These are phyloP conservation scores for Neocucurbitaria cava DNA, from an alignment of 2,329 filamentous ascomycete genomes.

Conservation along the genomic window DNA sequence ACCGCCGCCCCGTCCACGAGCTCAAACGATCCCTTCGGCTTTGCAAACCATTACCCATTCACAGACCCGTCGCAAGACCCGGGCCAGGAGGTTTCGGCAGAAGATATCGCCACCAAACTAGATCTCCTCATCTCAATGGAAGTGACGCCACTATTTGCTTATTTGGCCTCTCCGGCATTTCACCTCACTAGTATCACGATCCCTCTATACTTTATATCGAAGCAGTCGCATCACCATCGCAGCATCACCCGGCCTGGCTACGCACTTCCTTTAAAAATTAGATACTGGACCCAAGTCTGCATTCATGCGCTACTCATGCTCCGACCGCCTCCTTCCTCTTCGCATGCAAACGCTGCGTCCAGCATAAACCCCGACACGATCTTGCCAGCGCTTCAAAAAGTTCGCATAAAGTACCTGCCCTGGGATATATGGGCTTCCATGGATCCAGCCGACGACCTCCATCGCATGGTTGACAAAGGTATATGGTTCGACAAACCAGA, in stretches of 20 bases:
- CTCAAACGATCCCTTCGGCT: constrained; percentile 36
- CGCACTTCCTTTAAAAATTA: constrained; percentile 37
- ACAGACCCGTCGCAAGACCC: constrained; percentile 26
- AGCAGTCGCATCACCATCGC: constrained; percentile 29
- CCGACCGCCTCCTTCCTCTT: background rate
- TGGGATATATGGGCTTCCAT: constrained; percentile 46
- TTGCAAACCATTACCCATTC: constrained; percentile 43
- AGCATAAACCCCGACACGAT: background rate
- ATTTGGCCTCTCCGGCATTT: constrained; percentile 37
- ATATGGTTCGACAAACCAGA: constrained; percentile 35
- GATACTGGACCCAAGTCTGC: constrained; percentile 43
- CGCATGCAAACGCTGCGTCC: background rate
- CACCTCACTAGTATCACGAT: constrained; percentile 37
- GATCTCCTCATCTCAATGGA: constrained; percentile 40
- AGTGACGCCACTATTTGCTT: constrained; percentile 43
- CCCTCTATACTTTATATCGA: constrained; percentile 44
- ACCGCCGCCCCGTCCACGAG: constrained; percentile 5
- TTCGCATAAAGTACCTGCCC: constrained; percentile 40
- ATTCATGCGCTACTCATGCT: constrained; percentile 41
- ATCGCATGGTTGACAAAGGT: constrained; percentile 32
- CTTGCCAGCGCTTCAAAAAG: constrained; percentile 19
- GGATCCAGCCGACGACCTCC: constrained; percentile 40
- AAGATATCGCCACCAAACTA: constrained; percentile 38
- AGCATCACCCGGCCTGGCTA: constrained; percentile 27
- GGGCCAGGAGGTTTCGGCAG: constrained; percentile 16